phyloP scores from a whole-genome alignment of 768 basidiomycete species.

The Ephemerocybe angulata region DNA sequence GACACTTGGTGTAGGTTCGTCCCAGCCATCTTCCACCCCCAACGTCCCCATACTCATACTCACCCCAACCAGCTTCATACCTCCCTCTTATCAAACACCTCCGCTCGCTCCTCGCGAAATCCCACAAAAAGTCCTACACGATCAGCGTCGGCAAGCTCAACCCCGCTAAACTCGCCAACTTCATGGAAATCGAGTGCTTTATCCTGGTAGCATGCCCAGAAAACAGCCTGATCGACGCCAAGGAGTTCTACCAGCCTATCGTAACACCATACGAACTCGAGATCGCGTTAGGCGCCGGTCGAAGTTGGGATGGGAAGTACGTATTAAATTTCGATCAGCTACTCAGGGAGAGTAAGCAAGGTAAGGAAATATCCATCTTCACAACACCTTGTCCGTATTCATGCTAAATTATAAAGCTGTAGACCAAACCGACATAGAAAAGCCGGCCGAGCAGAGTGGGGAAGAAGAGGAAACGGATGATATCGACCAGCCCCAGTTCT shows the following conservation, averaged over 20 bases:
- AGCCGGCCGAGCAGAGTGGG: slow-evolving; percentile 14
- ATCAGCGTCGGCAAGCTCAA: slow-evolving; percentile 94
- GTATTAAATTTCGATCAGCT: slow-evolving; percentile 72
- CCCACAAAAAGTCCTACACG: slow-evolving; percentile 89
- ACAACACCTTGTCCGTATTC: background rate
- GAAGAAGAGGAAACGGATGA: slow-evolving; percentile 38
- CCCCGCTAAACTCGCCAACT: slow-evolving; percentile 93
- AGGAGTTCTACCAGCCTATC: slow-evolving; percentile 90
- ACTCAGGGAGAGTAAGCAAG: slow-evolving; percentile 25
- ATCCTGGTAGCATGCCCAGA: slow-evolving; percentile 94
- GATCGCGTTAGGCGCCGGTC: slow-evolving; percentile 68
- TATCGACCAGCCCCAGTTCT: slow-evolving; percentile 75
- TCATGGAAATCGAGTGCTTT: slow-evolving; percentile 94
- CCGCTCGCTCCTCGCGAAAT: slow-evolving; percentile 59
- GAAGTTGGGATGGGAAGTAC: slow-evolving; percentile 74
- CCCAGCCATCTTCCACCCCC: background rate
- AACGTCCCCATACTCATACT: background rate
- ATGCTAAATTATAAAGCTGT: background rate
- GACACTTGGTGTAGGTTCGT: slow-evolving; percentile 82
- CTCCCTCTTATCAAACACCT: slow-evolving; percentile 81
- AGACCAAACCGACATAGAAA: background rate
- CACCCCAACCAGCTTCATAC: slow-evolving; percentile 59
- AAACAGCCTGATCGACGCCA: slow-evolving; percentile 77
- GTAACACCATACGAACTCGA: slow-evolving; percentile 91
- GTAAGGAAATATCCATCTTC: background rate